phyloP scores from a whole-genome alignment of 1,139 yeast species.

The Protomyces macrosporus region DNA sequence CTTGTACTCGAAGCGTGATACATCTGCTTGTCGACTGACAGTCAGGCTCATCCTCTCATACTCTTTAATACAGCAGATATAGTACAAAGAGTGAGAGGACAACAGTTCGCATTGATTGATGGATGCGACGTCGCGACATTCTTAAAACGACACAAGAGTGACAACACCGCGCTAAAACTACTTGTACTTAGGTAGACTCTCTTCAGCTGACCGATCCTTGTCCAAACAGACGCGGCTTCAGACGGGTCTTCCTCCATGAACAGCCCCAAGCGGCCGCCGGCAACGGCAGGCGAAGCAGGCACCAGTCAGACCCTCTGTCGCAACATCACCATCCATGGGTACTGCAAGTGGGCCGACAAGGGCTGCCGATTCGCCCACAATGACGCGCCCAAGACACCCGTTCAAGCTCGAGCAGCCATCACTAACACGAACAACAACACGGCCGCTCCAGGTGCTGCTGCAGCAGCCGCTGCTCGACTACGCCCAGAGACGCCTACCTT shows the following conservation, averaged over 20 bases:
- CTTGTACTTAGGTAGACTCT: too few species aligned
- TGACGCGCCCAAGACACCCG: slow-evolving; percentile 25
- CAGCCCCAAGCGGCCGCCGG: not conserved
- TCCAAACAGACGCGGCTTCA: too few species aligned
- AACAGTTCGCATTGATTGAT: too few species aligned
- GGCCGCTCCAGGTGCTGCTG: not conserved
- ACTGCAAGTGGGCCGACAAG: slow-evolving; percentile 80
- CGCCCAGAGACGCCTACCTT: slow-evolving; percentile 55
- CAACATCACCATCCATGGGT: slow-evolving; percentile 80
- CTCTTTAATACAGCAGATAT: slow-evolving; percentile 24
- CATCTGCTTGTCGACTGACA: not conserved
- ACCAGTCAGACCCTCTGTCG: slow-evolving; percentile 53
- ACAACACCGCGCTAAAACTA: too few species aligned
- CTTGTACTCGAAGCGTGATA: not conserved
- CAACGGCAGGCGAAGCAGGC: not conserved
- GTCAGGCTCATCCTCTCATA: slow-evolving; percentile 25
- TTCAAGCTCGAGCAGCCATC: not conserved
- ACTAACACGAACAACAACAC: not conserved
- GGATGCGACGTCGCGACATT: too few species aligned
- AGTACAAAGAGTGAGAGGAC: too few species aligned
- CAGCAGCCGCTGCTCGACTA: slow-evolving; percentile 3
- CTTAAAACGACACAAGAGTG: too few species aligned
- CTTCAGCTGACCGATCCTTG: too few species aligned
- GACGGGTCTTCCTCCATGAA: slow-evolving; percentile 34
- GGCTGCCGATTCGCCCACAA: slow-evolving; percentile 83